Evolutionary conservation across 2,329 filamentous ascomycete species (phyloP).

Genomic region (Fusarium nygamai): DNA sequence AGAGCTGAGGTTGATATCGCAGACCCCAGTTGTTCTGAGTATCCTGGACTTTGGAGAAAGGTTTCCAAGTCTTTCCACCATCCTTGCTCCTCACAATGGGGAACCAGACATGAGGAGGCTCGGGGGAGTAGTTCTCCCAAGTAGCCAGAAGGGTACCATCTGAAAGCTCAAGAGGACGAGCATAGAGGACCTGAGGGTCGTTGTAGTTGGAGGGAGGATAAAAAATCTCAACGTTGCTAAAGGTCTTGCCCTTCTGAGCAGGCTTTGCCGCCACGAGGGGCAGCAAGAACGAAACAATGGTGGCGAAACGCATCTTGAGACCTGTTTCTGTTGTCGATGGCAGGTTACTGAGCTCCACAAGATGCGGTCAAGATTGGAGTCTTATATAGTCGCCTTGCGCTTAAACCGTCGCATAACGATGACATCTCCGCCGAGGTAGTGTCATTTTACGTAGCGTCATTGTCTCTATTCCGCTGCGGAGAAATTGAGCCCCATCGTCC

Average conservation of each 20-base stretch:
- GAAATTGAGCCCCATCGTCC: slow-evolving; percentile 18
- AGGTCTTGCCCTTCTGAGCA: slow-evolving; percentile 21
- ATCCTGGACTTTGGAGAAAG: slow-evolving; percentile 68
- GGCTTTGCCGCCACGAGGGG: slow-evolving; percentile 27
- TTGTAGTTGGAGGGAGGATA: slow-evolving; percentile 55
- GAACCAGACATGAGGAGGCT: slow-evolving; percentile 65
- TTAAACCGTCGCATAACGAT: background rate
- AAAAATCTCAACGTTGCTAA: slow-evolving; percentile 51
- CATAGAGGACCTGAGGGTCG: slow-evolving; percentile 55
- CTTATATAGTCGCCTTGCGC: slow-evolving; percentile 15
- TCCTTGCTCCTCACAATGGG: slow-evolving; percentile 65
- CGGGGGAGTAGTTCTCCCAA: slow-evolving; percentile 66
- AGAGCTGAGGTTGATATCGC: slow-evolving; percentile 75
- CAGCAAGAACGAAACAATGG: slow-evolving; percentile 21
- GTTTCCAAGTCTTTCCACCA: slow-evolving; percentile 68
- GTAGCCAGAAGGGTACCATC: slow-evolving; percentile 62
- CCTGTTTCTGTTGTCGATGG: background rate
- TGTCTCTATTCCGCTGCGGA: slow-evolving; percentile 13
- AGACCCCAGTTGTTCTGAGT: slow-evolving; percentile 71
- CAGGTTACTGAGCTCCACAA: slow-evolving; percentile 1
- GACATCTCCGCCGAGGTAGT: slow-evolving; percentile 7
- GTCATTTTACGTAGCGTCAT: background rate
- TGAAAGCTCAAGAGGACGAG: slow-evolving; percentile 55
- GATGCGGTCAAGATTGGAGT: background rate
- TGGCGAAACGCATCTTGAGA: slow-evolving; percentile 28